Conservation (phyloP, 176 grass and related monocot species). For the Raddia distichophylla region DNA sequence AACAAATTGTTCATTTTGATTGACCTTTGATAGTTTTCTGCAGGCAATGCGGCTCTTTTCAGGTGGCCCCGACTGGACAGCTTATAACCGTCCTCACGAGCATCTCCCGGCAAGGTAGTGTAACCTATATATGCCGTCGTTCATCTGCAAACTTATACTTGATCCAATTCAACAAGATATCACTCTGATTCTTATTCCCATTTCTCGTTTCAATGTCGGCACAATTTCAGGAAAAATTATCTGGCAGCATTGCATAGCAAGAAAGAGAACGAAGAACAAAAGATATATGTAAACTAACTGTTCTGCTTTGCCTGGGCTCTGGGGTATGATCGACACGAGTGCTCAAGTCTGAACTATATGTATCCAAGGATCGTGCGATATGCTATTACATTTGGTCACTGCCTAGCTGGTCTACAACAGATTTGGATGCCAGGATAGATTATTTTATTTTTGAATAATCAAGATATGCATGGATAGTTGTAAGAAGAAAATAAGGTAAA, state of each 20-base stretch:
- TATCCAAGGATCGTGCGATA: too few species aligned
- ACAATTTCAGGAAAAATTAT: conserved; percentile 28
- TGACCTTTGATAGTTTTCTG: not conserved
- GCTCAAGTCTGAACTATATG: too few species aligned
- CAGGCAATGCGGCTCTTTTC: conserved; percentile 42
- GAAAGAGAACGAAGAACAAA: not conserved
- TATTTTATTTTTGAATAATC: too few species aligned
- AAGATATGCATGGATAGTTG: too few species aligned
- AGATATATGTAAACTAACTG: too few species aligned
- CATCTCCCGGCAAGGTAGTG: conserved; percentile 39
- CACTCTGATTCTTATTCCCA: not conserved
- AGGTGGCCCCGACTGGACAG: conserved; percentile 30
- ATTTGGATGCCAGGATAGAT: too few species aligned
- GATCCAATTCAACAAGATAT: not conserved
- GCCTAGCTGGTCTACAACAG: too few species aligned
- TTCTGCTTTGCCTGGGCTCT: too few species aligned
- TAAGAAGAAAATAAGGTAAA: not conserved
- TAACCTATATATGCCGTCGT: not conserved
- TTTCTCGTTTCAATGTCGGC: not conserved
- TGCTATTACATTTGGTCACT: too few species aligned
- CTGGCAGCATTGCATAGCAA: not conserved
- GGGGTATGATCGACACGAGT: too few species aligned
- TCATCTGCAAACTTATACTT: not conserved
- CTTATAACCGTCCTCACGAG: conserved; percentile 45
- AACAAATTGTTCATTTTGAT: not conserved